Evolutionary conservation across 345 rosid genomes (phyloP), one percentile per base, ranked within the genome.

Genomic region (Hibiscus mutabilis): DNA sequence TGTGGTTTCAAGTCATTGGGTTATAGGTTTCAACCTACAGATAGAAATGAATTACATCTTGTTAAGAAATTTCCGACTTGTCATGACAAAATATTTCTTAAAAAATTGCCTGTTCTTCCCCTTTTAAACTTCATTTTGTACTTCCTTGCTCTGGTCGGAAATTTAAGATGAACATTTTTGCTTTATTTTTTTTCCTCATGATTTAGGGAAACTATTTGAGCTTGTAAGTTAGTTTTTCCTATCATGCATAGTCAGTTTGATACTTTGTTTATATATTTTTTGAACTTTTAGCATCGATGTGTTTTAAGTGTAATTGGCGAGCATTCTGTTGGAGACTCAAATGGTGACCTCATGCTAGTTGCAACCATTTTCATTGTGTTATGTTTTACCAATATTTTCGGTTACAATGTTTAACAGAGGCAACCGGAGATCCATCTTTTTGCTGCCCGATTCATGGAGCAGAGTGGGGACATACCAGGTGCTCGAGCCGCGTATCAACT

Each of bases 371-470:
- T 16, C 16, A 15, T 15, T 27, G 11, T 72, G 47, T 27, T 47
- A 33, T 11, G 47, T 47, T 31, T 27, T 72, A 14, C 75, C 52
- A 18, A 6, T 33, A 8, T 60, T 67, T 21, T 75, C n/a, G 63
- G 73, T 61, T 15, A 44, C 67, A 75, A 56, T 60, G 52, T 69
- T 72, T 70, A 55, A 69, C 88, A 96, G 99, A 92, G 87, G 76
- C 93, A 85, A 80, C 95, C 98, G 24, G 98, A 89, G 80, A 96
- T 91, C 79, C 98, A 91, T 74, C 89, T 96, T 51, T 92, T 96
- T 77, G 86, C 92, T 63, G 97, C 98, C 61, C 86, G 92, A 73
- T 83, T 92, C 62, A 92, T 86, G 79, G 98, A 96, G 87, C 88
- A 91, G 82, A 89, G 73, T 69, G 97, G 83, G 60, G 97, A 96